Evolutionary conservation across 164 flowering plant species (phyloP).

Genomic region (Magnolia officinalis): DNA sequence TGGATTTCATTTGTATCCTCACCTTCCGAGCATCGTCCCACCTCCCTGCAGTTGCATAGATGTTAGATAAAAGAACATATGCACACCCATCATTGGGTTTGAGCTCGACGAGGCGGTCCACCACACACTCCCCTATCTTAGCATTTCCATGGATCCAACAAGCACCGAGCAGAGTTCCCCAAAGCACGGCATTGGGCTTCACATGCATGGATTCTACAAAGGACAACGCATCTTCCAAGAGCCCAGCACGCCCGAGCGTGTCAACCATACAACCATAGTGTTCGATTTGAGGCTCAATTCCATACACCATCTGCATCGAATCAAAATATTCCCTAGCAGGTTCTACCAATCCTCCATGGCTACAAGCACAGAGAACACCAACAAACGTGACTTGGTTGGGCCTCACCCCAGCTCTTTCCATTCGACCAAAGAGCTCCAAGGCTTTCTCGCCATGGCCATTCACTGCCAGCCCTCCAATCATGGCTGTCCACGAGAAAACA

Average conservation of each 20-base stretch:
- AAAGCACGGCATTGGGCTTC: conserved; percentile 10
- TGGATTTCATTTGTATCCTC: conserved; percentile 10
- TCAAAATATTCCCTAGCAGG: conserved; percentile 9
- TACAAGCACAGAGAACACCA: conserved; percentile 13
- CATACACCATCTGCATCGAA: neutral
- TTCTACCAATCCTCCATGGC: conserved; percentile 17
- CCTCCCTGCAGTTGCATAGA: conserved; percentile 12
- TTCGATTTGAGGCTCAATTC: conserved; percentile 16
- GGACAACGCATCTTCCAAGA: conserved; percentile 7
- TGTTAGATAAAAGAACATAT: conserved; percentile 6
- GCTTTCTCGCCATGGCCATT: conserved; percentile 16
- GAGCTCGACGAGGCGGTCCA: conserved; percentile 5
- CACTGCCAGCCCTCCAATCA: conserved; percentile 16
- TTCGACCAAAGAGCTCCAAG: conserved; percentile 9
- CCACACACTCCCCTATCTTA: conserved; percentile 1
- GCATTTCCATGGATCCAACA: conserved; percentile 15
- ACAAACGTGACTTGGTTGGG: conserved; percentile 16
- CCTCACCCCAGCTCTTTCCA: conserved; percentile 13
- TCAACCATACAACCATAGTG: conserved; percentile 21
- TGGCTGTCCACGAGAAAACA: conserved; percentile 15
- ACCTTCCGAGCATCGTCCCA: conserved; percentile 16
- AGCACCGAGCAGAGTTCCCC: conserved; percentile 14
- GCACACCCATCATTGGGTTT: conserved; percentile 14
- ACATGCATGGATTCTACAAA: conserved; percentile 10
- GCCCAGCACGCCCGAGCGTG: conserved; percentile 15